phyloP scores from a whole-genome alignment of 2,329 filamentous ascomycete species.

The Penicillium hordei region DNA sequence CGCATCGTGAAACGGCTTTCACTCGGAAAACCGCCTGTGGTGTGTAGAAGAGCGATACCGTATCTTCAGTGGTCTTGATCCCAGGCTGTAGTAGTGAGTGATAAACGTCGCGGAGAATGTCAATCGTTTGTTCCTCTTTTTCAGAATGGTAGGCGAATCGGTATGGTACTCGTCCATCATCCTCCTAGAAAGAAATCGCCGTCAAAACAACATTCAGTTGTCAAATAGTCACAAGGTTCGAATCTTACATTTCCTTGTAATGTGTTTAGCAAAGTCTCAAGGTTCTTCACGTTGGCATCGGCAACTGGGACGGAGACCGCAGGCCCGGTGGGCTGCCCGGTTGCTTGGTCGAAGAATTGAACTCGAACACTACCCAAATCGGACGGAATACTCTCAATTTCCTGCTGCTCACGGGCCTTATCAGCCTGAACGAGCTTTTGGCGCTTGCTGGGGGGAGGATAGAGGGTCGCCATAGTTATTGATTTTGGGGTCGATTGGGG shows the following conservation, averaged over 20 bases:
- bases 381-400: constrained; percentile 65
- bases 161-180: constrained; percentile 64
- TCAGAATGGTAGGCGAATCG: constrained; percentile 61
- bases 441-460: constrained; percentile 84
- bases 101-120: constrained; percentile 51
- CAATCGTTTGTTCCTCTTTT: constrained; percentile 40
- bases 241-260: constrained; percentile 70
- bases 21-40: constrained; percentile 94
- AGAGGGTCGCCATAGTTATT: constrained; percentile 69
- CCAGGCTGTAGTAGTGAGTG: constrained; percentile 53
- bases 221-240: background rate
- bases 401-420: constrained; percentile 70
- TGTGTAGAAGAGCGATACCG: constrained; percentile 62
- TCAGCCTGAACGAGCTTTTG: constrained; percentile 75
- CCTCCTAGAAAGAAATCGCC: constrained; percentile 44
- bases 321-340: constrained; percentile 65
- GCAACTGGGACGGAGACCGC: constrained; percentile 75
- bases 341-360: constrained; percentile 82
- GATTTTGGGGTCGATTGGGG: constrained; percentile 17
- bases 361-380: constrained; percentile 76
- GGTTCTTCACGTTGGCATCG: constrained; percentile 83
- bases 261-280: constrained; percentile 83
- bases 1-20: constrained; percentile 85
- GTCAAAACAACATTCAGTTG: constrained; percentile 11
- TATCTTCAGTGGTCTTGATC: constrained; percentile 59